phyloP scores from a whole-genome alignment of 495 filamentous ascomycete genomes.

The Aspergillus biplanus region DNA sequence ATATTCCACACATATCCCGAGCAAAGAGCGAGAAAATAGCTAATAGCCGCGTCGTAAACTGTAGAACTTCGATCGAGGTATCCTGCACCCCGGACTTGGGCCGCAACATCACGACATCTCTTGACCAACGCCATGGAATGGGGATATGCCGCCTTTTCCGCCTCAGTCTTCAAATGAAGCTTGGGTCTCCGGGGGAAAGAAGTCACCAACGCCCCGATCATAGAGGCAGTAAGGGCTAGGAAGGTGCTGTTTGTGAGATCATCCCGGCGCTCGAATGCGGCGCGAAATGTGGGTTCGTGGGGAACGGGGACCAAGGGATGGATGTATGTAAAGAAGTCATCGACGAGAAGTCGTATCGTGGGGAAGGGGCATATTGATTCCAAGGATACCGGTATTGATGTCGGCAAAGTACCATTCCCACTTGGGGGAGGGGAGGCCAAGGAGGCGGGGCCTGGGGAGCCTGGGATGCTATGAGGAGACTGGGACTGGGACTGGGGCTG shows the following conservation, averaged over 20 bases:
- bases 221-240: constrained; percentile 76
- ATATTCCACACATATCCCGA: constrained; percentile 70
- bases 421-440: constrained; percentile 29
- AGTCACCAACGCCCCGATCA: constrained; percentile 76
- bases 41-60: constrained; percentile 82
- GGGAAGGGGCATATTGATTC: constrained; percentile 76
- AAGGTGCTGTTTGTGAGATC: constrained; percentile 71
- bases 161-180: constrained; percentile 67
- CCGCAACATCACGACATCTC: constrained; percentile 71
- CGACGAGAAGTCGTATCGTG: constrained; percentile 68
- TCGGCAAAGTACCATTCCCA: constrained; percentile 28
- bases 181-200: constrained; percentile 81
- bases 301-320: constrained; percentile 86
- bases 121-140: constrained; percentile 74
- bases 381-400: constrained; percentile 47
- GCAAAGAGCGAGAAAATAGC: constrained; percentile 78
- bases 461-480: constrained; percentile 31
- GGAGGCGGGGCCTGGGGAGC: constrained; percentile 30
- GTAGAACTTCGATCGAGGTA: constrained; percentile 70
- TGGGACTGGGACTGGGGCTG: constrained; percentile 11
- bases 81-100: constrained; percentile 68
- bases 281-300: constrained; percentile 82
- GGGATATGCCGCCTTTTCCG: constrained; percentile 50
- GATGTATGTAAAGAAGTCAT: constrained; percentile 90
- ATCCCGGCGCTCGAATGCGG: constrained; percentile 68